A percentile compares a stretch with the other conserved stretches of the same genome.
These are phyloP conservation scores for Aspergillus neotritici DNA, from an alignment of 2,329 filamentous ascomycete genomes.

Conservation along the genomic window DNA sequence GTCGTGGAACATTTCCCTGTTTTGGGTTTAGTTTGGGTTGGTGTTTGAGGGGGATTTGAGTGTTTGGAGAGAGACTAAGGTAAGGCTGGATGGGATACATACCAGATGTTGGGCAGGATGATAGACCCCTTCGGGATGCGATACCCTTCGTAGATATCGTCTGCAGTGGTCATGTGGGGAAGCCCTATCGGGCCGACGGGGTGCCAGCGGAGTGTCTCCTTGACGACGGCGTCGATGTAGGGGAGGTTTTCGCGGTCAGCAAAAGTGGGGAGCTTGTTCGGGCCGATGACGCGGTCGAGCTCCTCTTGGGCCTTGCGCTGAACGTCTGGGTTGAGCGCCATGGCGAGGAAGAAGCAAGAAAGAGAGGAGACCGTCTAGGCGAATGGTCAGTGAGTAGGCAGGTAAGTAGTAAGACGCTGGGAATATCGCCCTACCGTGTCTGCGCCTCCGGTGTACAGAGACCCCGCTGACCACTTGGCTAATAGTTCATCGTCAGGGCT, in stretches of 20 bases:
- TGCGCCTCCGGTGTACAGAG: slow-evolving; percentile 39
- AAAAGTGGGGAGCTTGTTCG: slow-evolving; percentile 27
- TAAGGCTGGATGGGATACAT: not conserved
- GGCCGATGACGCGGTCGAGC: slow-evolving; percentile 34
- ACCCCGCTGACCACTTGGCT: slow-evolving; percentile 26
- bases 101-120: slow-evolving; percentile 35
- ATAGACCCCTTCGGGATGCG: slow-evolving; percentile 32
- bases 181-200: slow-evolving; percentile 27
- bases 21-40: slow-evolving; percentile 13
- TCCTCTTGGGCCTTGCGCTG: slow-evolving; percentile 46
- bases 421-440: slow-evolving; percentile 28
- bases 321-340: slow-evolving; percentile 46
- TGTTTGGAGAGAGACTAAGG: no score
- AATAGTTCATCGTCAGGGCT: slow-evolving; percentile 26
- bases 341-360: slow-evolving; percentile 46
- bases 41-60: no score
- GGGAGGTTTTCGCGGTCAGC: slow-evolving; percentile 33
- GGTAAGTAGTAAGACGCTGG: not conserved
- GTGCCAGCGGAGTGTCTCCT: slow-evolving; percentile 33
- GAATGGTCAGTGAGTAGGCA: not conserved
- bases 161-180: slow-evolving; percentile 22
- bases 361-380: slow-evolving; percentile 39
- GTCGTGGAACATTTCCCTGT: slow-evolving; percentile 39
- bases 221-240: slow-evolving; percentile 32
- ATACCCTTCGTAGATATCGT: slow-evolving; percentile 22